Evolutionary conservation across 1,139 yeast genomes (phyloP).

Genomic region (Hanseniaspora sp.): DNA sequence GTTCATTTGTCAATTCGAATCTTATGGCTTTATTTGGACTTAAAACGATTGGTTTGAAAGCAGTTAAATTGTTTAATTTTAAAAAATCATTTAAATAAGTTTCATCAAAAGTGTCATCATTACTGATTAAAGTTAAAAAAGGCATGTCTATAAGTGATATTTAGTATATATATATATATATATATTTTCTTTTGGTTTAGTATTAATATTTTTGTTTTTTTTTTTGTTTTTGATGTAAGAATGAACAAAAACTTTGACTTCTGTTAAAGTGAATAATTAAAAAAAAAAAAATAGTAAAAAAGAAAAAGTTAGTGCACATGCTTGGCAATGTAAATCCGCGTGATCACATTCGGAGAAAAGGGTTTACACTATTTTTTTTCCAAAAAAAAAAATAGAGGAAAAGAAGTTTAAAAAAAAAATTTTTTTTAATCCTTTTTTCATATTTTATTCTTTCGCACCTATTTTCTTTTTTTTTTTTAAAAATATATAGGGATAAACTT

Average conservation of each 20-base stretch:
- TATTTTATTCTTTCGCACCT: neutral
- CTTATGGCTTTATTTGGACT: slow-evolving; percentile 14
- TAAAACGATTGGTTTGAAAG: neutral
- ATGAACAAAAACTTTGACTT: neutral
- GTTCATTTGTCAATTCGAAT: slow-evolving; percentile 1
- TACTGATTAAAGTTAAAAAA: slow-evolving; percentile 13
- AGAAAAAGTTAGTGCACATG: no score
- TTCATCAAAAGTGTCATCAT: slow-evolving; percentile 5
- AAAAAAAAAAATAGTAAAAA: no score
- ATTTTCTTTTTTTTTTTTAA: neutral
- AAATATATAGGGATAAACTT: neutral
- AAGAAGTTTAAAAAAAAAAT: no score
- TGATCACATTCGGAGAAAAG: neutral
- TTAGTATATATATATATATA: no score
- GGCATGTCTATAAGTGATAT: neutral
- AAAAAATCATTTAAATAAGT: slow-evolving; percentile 1
- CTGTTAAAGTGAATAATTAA: no score
- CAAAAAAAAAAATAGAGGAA: no score
- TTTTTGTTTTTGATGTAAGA: neutral
- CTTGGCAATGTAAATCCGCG: neutral
- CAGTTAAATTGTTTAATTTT: neutral
- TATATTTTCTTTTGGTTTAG: neutral
- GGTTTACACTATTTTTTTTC: no score
- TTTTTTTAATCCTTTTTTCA: no score
- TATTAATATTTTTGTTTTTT: neutral